These are phyloP conservation scores for Mycena amicta DNA, from an alignment of 768 basidiomycete genomes.

Conservation along the genomic window DNA sequence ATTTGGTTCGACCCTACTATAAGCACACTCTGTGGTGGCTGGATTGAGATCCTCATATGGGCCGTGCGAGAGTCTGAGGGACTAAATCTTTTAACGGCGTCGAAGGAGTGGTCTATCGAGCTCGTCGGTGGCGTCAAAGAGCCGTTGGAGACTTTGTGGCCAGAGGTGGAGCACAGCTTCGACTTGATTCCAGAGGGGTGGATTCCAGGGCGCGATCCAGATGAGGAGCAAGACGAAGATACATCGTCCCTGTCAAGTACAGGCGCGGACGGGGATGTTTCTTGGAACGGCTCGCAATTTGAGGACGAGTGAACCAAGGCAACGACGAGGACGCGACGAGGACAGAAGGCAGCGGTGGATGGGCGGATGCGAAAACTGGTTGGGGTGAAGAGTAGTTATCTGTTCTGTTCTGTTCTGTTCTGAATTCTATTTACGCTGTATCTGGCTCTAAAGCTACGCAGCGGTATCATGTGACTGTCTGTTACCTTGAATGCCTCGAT, in stretches of 20 bases:
- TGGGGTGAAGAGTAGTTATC: neutral
- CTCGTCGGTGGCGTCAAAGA: conserved; percentile 41
- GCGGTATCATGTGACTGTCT: too few relatives aligned
- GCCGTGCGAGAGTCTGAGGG: conserved; percentile 47
- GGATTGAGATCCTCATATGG: conserved; percentile 55
- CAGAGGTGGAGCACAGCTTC: conserved; percentile 31
- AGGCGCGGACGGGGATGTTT: conserved; percentile 45
- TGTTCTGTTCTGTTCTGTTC: too few relatives aligned
- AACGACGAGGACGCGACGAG: too few relatives aligned
- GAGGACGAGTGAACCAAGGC: conserved; percentile 24
- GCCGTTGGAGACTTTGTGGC: conserved; percentile 30
- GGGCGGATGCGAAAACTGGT: neutral
- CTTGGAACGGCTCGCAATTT: conserved; percentile 42
- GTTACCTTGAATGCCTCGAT: too few relatives aligned
- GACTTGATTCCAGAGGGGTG: conserved; percentile 48
- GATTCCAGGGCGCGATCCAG: conserved; percentile 44
- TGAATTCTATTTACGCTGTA: neutral
- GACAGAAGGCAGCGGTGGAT: too few relatives aligned
- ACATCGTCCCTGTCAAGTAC: conserved; percentile 28
- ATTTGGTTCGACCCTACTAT: conserved; percentile 54
- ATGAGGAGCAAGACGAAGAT: conserved; percentile 29
- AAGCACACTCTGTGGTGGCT: conserved; percentile 56
- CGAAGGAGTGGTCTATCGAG: conserved; percentile 47
- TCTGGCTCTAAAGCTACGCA: too few relatives aligned
- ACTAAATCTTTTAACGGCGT: conserved; percentile 40